Base-by-base conservation (phyloP, 1,284 basidiomycete genomes). In the Cryptococcus sp. region DNA sequence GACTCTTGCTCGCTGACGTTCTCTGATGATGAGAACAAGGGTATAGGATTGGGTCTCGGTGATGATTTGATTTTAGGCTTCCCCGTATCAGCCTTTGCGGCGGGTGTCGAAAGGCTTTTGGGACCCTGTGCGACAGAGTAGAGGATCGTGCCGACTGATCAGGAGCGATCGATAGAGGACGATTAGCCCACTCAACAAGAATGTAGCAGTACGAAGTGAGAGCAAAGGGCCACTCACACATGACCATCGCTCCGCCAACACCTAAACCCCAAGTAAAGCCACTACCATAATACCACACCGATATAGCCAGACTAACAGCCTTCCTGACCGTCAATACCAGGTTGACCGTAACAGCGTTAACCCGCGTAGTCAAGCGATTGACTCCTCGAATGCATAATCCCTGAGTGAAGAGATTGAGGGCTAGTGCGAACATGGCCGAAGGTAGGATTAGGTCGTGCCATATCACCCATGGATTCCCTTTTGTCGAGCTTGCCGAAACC, bases 331-430 rank as follows among this genome's bases (percentile, higher is more conserved):
- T 92, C 51, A 96, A 83, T 16, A 95, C 84, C 54, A 97, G 86
- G 13, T 91, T 93, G 35, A 96, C 93, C 0, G 87, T 90, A 11
- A 95, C 83, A 7, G 88, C 85, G 47, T 86, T 87, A 3, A 94
- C 90, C 47, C 77, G 73, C 71, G 80, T 65, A 1, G 92, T 93
- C 57, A 97, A 82, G 41, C 90, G 83, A 73, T 97, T 88, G 46
- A 96, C 93, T 41, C 93, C 94, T 2, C 90, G 83, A n/a, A 91
- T 88, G 76, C 93, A 97, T 16, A 95, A 62, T 2, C 93, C 82
- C 73, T 95, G 92, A 0, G 93, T 96, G 39, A 88, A 64, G 3
- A 93, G 88, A 77, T 95, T 96, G 31, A 89, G 76, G 5, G 83
- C 71, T 38, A 97, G 84, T 1, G 87, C 85, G 13, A 88, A 61